Evolutionary conservation across 73 alveolate genomes (phyloP).

Genomic region (Durusdinium trenchii): DNA sequence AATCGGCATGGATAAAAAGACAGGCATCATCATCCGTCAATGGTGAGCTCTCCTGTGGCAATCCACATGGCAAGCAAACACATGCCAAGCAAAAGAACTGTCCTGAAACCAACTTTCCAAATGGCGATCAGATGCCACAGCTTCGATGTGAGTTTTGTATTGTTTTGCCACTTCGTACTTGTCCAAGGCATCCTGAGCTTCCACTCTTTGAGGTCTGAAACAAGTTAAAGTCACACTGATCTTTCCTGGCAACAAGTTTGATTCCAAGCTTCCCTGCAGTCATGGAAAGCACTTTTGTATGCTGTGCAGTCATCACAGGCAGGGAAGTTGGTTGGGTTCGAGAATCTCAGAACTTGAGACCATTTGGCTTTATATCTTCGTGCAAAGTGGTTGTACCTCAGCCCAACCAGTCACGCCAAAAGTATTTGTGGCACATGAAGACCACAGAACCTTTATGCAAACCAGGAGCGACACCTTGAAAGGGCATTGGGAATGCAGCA

Average conservation of each 20-base stretch:
- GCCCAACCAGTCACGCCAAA: too few species aligned
- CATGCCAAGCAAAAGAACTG: too few species aligned
- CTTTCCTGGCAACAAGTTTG: too few species aligned
- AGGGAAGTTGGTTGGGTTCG: conserved; percentile 1
- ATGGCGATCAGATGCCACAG: background rate
- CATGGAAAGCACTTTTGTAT: conserved; percentile 10
- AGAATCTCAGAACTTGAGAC: background rate
- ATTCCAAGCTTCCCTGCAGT: background rate
- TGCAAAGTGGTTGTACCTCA: conserved; percentile 7
- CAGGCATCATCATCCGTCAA: background rate
- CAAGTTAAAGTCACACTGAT: too few species aligned
- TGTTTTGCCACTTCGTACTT: background rate
- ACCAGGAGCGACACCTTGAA: background rate
- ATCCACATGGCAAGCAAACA: background rate
- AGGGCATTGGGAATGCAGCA: background rate
- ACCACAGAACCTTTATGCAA: background rate
- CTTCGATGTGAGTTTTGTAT: background rate
- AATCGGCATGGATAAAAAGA: background rate
- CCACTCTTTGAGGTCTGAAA: too few species aligned
- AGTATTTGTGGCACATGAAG: background rate
- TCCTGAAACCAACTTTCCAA: background rate
- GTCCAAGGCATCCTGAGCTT: conserved; percentile 27
- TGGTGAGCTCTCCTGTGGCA: background rate
- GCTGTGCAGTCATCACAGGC: conserved; percentile 2
- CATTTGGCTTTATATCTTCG: background rate